phyloP scores from a whole-genome alignment of 331 rosid genomes.

The Stylosanthes scabra region DNA sequence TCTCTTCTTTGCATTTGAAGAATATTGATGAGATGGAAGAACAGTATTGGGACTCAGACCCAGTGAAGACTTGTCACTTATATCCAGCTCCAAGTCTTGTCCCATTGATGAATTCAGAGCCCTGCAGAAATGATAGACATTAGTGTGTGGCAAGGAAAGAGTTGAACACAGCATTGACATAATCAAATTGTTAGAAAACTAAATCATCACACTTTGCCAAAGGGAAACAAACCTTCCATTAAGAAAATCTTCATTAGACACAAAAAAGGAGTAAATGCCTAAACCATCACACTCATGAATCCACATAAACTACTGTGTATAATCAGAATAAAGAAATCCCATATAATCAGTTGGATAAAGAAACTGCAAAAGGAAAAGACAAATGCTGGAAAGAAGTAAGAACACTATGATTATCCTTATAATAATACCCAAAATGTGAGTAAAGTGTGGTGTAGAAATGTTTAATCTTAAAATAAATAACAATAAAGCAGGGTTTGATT shows the following conservation, averaged over 20 bases:
- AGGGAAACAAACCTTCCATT: constrained; percentile 38
- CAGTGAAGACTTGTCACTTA: constrained; percentile 52
- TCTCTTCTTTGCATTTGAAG: constrained; percentile 58
- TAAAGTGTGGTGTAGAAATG: constrained; percentile 34
- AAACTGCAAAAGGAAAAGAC: constrained; percentile 25
- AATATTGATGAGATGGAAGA: constrained; percentile 66
- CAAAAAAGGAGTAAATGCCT: not conserved
- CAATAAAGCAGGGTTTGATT: constrained; percentile 35
- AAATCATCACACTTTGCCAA: constrained; percentile 15
- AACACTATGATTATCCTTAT: constrained; percentile 30
- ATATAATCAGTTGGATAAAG: constrained; percentile 17
- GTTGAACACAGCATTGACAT: constrained; percentile 18
- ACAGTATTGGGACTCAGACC: constrained; percentile 94
- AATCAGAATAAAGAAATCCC: not conserved
- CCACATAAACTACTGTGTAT: not conserved
- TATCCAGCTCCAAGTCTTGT: constrained; percentile 69
- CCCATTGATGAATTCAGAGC: constrained; percentile 63
- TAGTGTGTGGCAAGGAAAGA: constrained; percentile 29
- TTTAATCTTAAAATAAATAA: constrained; percentile 18
- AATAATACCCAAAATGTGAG: constrained; percentile 37
- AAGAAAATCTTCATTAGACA: constrained; percentile 8
- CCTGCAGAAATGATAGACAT: constrained; percentile 46
- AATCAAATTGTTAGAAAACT: constrained; percentile 9
- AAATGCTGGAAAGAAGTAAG: constrained; percentile 19
- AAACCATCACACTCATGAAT: constrained; percentile 20